phyloP scores from a whole-genome alignment of 2,329 filamentous ascomycete genomes.

The Harringtonia aguacate region DNA sequence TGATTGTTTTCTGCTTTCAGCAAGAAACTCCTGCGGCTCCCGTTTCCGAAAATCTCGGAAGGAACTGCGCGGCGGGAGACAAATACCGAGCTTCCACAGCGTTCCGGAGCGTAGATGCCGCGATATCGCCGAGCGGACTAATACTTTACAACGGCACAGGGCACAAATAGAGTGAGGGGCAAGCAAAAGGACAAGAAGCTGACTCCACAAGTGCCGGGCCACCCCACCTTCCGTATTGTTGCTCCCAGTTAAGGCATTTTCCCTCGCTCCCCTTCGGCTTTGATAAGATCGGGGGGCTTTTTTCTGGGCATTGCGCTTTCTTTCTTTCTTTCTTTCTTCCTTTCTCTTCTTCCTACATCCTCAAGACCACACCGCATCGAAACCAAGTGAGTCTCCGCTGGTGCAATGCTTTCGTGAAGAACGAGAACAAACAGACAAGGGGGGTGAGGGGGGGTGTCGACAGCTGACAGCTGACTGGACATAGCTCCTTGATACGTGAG shows the following conservation, averaged over 20 bases:
- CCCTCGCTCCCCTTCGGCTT: neutral
- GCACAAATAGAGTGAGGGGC: neutral
- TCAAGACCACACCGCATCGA: too few species aligned
- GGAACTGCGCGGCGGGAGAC: neutral
- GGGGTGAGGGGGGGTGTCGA: neutral
- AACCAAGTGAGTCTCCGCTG: too few species aligned
- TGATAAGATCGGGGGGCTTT: neutral
- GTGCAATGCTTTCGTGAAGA: too few species aligned
- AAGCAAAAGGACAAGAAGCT: neutral
- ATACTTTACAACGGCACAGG: neutral
- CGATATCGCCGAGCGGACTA: slow-evolving; percentile 8
- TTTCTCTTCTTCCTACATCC: neutral
- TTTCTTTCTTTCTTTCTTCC: neutral
- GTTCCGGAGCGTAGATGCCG: slow-evolving; percentile 4
- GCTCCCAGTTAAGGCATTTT: neutral
- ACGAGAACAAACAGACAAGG: neutral
- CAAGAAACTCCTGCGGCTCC: too few species aligned
- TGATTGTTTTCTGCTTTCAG: neutral
- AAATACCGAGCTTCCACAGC: slow-evolving; percentile 4
- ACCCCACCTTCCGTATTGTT: slow-evolving; percentile 3
- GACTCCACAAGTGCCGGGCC: slow-evolving; percentile 4
- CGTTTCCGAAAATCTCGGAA: neutral
- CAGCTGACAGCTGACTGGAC: too few species aligned
- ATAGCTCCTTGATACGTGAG: neutral
- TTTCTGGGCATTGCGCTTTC: neutral